Base-by-base conservation (phyloP, 2,329 filamentous ascomycete species). In the Mollisia scopiformis region DNA sequence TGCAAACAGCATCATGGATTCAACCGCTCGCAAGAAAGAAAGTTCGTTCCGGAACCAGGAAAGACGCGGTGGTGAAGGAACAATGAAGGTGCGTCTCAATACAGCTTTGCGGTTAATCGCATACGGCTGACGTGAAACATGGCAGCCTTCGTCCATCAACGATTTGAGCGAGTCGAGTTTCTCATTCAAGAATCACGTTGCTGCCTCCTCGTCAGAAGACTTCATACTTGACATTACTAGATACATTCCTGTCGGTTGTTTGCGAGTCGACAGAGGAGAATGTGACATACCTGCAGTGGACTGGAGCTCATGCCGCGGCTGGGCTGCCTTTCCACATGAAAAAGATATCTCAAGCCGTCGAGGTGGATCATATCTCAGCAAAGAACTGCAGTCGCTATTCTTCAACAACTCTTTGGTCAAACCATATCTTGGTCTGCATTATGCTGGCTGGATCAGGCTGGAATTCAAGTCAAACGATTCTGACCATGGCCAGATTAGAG, bases 401-500 rank as follows among this genome's bases (percentile, higher is more conserved):
- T 41, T 70, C 21, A 59, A 31, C 21, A 66, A 60, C 1, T 16
- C 58, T 3, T n/a, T 53, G 8, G 54, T 72, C 14, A 13, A 43
- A 14, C 56, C 50, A 23, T 69, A 61, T 31, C 28, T 30, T 14
- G 62, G 58, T 6, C 53, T 74, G 1, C 66, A 67, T 30, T 57
- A 58, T 37, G 64, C 62, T 7, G 64, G 65, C n/a, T 74, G 70
- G 71, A 69, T 73, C 49, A 64, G 71, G 16, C 64, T 72, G 62
- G 68, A 72, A 35, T 72, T 71, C 33, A 69, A 66, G 47, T 49
- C 50, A 0, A 65, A 61, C 5, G 61, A 67, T 43, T n/a, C 55
- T n/a, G 3, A 61, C 16, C 56, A 10, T 21, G 72, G 71, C 7
- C 71, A 73, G 51, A 41, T 85, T 7, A 80, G 88, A 23, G 77